phyloP scores from a whole-genome alignment of 352 stramenopile species.

The Phytopythium boreale region DNA sequence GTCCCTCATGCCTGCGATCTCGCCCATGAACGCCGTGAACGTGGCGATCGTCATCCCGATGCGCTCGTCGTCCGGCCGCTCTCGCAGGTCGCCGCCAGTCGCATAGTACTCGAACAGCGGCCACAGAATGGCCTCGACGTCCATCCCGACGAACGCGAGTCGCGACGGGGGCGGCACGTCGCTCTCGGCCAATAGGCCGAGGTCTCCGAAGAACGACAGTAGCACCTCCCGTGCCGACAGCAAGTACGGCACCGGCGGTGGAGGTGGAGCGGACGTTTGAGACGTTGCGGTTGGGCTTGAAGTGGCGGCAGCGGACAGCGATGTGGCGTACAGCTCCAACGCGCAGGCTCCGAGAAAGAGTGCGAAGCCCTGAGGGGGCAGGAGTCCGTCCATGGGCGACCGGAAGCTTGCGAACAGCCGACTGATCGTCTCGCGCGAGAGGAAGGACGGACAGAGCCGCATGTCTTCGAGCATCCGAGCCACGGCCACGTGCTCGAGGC shows the following conservation, averaged over 20 bases:
- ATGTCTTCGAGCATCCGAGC: slow-evolving; percentile 59
- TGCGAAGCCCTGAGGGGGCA: slow-evolving; percentile 46
- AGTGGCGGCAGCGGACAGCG: not conserved
- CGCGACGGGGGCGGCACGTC: slow-evolving; percentile 26
- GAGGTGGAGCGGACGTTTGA: slow-evolving; percentile 3
- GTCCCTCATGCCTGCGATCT: slow-evolving; percentile 42
- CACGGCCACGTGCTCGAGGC: slow-evolving; percentile 31
- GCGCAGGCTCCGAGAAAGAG: slow-evolving; percentile 61
- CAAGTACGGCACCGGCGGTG: slow-evolving; percentile 15
- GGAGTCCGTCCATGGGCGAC: slow-evolving; percentile 23
- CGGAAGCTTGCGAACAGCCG: slow-evolving; percentile 40
- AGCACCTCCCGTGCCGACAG: slow-evolving; percentile 66
- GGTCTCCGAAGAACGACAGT: slow-evolving; percentile 64
- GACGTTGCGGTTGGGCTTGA: not conserved
- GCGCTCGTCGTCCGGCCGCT: slow-evolving; percentile 21
- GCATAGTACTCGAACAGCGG: slow-evolving; percentile 82
- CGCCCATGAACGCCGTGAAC: slow-evolving; percentile 65
- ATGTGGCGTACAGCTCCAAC: slow-evolving; percentile 50
- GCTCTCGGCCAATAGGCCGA: slow-evolving; percentile 49
- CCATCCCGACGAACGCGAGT: slow-evolving; percentile 63
- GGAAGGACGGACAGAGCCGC: slow-evolving; percentile 49
- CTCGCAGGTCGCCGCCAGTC: slow-evolving; percentile 8
- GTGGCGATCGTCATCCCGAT: slow-evolving; percentile 44
- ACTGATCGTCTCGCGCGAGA: slow-evolving; percentile 49
- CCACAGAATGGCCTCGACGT: slow-evolving; percentile 72